Conservation (phyloP, 805 yeast genomes). For the Myxozyma lipomycoides region DNA sequence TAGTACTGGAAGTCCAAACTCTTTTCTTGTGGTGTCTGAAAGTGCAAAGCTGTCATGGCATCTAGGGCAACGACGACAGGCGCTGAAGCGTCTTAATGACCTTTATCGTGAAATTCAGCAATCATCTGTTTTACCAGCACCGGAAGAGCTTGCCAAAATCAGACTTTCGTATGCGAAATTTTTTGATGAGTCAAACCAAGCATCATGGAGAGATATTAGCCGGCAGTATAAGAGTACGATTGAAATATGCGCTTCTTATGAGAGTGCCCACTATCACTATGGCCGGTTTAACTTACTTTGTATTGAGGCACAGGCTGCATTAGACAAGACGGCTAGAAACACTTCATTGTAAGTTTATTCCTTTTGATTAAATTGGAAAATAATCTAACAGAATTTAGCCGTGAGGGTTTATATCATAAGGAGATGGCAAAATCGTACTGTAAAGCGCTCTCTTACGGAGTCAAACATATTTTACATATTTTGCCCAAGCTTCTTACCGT, state of each 20-base stretch:
- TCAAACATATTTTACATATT: slow-evolving; percentile 70
- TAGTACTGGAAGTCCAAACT: slow-evolving; percentile 43
- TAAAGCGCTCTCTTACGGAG: slow-evolving; percentile 57
- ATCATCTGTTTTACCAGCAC: neutral
- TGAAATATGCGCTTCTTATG: slow-evolving; percentile 56
- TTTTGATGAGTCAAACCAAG: slow-evolving; percentile 82
- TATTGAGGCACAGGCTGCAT: slow-evolving; percentile 58
- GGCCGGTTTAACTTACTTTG: slow-evolving; percentile 78
- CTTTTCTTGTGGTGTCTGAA: slow-evolving; percentile 45
- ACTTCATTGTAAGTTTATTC: slow-evolving; percentile 6
- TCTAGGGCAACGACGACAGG: slow-evolving; percentile 82
- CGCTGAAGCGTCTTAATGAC: slow-evolving; percentile 42
- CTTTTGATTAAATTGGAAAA: slow-evolving; percentile 20
- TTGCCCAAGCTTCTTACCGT: slow-evolving; percentile 76
- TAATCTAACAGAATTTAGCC: slow-evolving; percentile 1
- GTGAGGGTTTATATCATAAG: slow-evolving; percentile 47
- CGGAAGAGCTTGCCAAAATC: slow-evolving; percentile 35
- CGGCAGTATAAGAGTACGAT: slow-evolving; percentile 63
- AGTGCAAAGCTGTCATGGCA: slow-evolving; percentile 83
- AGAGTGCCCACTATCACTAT: slow-evolving; percentile 71
- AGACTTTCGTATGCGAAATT: slow-evolving; percentile 79
- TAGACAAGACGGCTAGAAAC: slow-evolving; percentile 33
- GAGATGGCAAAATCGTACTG: slow-evolving; percentile 55
- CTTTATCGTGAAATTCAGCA: neutral
- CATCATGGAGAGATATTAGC: slow-evolving; percentile 68